Evolutionary conservation across 495 filamentous ascomycete genomes (phyloP).

Genomic region (Parathielavia hyrcaniae): DNA sequence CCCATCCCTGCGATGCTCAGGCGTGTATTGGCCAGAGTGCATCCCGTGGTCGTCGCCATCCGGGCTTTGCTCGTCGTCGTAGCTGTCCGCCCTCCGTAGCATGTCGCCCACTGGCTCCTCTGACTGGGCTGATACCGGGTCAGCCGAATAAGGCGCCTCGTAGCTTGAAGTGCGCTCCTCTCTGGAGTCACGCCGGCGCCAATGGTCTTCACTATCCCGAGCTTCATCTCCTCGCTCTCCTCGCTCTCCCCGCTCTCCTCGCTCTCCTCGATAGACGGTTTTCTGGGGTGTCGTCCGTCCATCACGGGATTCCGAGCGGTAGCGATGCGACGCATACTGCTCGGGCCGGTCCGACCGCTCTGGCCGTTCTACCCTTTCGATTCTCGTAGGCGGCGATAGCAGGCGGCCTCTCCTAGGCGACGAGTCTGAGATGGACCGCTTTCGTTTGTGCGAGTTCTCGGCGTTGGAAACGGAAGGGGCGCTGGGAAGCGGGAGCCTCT

Average conservation of each 20-base stretch:
- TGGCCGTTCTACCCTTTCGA: constrained; percentile 15
- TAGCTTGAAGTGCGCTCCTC: constrained; percentile 44
- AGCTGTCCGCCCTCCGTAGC: constrained; percentile 36
- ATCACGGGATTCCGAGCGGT: constrained; percentile 39
- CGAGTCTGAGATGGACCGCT: constrained; percentile 46
- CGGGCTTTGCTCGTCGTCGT: constrained; percentile 43
- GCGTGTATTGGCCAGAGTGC: constrained; percentile 41
- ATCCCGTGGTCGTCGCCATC: constrained; percentile 41
- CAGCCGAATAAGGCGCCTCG: constrained; percentile 37
- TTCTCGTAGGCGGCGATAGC: constrained; percentile 24
- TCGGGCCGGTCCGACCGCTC: constrained; percentile 25
- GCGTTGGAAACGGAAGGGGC: constrained; percentile 34
- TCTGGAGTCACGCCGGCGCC: constrained; percentile 37
- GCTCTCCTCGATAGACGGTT: constrained; percentile 35
- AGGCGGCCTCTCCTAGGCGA: constrained; percentile 34
- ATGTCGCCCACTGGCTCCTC: constrained; percentile 44
- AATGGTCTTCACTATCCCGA: constrained; percentile 34
- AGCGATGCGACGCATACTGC: constrained; percentile 26
- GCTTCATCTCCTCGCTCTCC: constrained; percentile 31
- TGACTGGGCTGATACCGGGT: constrained; percentile 35
- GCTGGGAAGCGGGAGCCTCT: constrained; percentile 35
- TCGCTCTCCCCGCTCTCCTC: constrained; percentile 39
- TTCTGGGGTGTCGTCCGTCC: constrained; percentile 36
- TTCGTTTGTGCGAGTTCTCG: constrained; percentile 48
- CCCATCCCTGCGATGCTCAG: constrained; percentile 44